phyloP scores from a whole-genome alignment of 805 yeast genomes.

The Starmerella bacillaris region DNA sequence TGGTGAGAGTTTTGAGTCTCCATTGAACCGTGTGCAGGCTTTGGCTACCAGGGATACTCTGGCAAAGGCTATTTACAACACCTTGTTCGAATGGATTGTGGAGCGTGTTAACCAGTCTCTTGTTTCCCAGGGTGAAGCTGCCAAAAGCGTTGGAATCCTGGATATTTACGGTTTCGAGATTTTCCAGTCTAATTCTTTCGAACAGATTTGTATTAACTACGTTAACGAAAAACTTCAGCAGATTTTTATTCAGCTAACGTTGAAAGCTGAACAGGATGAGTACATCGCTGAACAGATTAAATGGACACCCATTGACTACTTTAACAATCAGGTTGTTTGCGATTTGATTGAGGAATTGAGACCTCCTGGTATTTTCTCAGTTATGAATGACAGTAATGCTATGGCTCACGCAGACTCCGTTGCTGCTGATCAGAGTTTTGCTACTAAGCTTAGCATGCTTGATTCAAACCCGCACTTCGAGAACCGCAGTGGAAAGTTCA shows the following conservation, averaged over 20 bases:
- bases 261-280: conserved; percentile 95
- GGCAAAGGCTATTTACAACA: conserved; percentile 84
- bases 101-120: conserved; percentile 72
- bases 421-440: conserved; percentile 93
- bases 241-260: conserved; percentile 84
- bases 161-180: conserved; percentile 96
- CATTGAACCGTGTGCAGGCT: conserved; percentile 81
- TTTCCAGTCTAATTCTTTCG: conserved; percentile 86
- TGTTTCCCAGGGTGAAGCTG: conserved; percentile 30
- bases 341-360: conserved; percentile 84
- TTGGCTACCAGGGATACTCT: conserved; percentile 80
- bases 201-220: conserved; percentile 86
- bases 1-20: conserved; percentile 88
- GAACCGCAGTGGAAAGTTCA: conserved; percentile 66
- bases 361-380: conserved; percentile 94
- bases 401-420: conserved; percentile 95
- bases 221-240: conserved; percentile 93
- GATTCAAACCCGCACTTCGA: conserved; percentile 74
- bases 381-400: conserved; percentile 89
- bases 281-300: conserved; percentile 85
- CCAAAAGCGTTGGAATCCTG: conserved; percentile 63
- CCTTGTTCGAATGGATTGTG: conserved; percentile 92
- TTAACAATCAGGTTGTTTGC: conserved; percentile 90
- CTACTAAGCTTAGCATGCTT: conserved; percentile 76
- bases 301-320: conserved; percentile 95